phyloP scores from a whole-genome alignment of 1,139 yeast species.

The Debaryomyces subglobosus region DNA sequence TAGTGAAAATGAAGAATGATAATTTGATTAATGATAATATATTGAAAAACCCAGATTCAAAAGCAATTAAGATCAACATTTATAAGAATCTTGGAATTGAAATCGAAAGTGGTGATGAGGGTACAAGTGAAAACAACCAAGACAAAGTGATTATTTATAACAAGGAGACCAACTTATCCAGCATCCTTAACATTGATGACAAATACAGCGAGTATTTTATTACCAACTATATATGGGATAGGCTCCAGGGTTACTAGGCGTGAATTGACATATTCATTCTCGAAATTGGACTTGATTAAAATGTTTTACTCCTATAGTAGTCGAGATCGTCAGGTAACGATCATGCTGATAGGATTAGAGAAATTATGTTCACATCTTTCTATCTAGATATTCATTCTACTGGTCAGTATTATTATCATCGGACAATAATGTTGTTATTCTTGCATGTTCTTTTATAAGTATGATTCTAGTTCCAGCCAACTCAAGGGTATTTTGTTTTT shows the following conservation, averaged over 20 bases:
- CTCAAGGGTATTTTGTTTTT: background rate
- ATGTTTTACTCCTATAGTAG: background rate
- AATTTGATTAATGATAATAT: constrained; percentile 28
- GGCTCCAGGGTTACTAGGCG: constrained; percentile 16
- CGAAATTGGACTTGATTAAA: background rate
- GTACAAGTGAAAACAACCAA: constrained; percentile 13
- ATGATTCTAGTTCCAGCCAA: background rate
- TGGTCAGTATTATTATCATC: too few species aligned
- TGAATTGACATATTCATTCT: background rate
- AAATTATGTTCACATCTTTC: too few species aligned
- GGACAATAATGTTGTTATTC: background rate
- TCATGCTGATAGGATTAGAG: too few species aligned
- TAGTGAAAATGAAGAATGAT: constrained; percentile 25
- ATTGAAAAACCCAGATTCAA: constrained; percentile 33
- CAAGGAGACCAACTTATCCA: constrained; percentile 48
- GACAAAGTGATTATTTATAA: constrained; percentile 51
- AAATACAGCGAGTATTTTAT: constrained; percentile 65
- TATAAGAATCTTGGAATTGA: constrained; percentile 49
- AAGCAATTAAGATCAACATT: constrained; percentile 45
- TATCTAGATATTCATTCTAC: too few species aligned
- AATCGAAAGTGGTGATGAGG: constrained; percentile 27
- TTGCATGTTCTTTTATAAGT: background rate
- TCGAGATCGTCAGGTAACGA: background rate
- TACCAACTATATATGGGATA: constrained; percentile 75
- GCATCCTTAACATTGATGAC: constrained; percentile 58